phyloP scores from a whole-genome alignment of 2,329 filamentous ascomycete genomes.

The Cucurbitaria berberidis region DNA sequence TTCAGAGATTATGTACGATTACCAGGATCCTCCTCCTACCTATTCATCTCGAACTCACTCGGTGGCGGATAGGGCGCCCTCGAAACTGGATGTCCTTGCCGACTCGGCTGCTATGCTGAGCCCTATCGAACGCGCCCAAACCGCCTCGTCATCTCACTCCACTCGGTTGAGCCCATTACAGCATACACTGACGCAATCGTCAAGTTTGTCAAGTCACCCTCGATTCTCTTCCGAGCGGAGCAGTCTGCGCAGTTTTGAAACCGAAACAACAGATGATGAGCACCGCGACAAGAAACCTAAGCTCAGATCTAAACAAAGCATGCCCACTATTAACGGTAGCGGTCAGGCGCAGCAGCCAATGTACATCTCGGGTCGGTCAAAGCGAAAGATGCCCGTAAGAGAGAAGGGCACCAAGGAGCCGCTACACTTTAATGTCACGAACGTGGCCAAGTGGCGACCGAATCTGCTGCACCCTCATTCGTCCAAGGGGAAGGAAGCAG shows the following conservation, averaged over 20 bases:
- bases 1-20: slow-evolving; percentile 52
- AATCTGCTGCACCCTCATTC: slow-evolving; percentile 41
- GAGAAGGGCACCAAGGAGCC: slow-evolving; percentile 49
- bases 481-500: slow-evolving; percentile 46
- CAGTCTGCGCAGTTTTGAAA: slow-evolving; percentile 47
- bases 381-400: slow-evolving; percentile 50
- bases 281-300: slow-evolving; percentile 51
- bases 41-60: slow-evolving; percentile 52
- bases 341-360: slow-evolving; percentile 38
- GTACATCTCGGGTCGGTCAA: slow-evolving; percentile 50
- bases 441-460: slow-evolving; percentile 44
- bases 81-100: slow-evolving; percentile 47
- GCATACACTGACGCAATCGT: slow-evolving; percentile 19
- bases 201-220: slow-evolving; percentile 25
- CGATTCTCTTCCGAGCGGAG: slow-evolving; percentile 44
- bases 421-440: slow-evolving; percentile 48
- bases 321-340: slow-evolving; percentile 36
- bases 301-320: slow-evolving; percentile 45
- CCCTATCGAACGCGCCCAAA: slow-evolving; percentile 40
- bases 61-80: slow-evolving; percentile 45
- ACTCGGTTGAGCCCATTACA: slow-evolving; percentile 20
- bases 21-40: slow-evolving; percentile 51
- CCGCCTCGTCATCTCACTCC: slow-evolving; percentile 20
- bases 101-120: slow-evolving; percentile 46
- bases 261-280: slow-evolving; percentile 47